Conservation (phyloP, 768 basidiomycete genomes). For the Termitomyces sp. region DNA sequence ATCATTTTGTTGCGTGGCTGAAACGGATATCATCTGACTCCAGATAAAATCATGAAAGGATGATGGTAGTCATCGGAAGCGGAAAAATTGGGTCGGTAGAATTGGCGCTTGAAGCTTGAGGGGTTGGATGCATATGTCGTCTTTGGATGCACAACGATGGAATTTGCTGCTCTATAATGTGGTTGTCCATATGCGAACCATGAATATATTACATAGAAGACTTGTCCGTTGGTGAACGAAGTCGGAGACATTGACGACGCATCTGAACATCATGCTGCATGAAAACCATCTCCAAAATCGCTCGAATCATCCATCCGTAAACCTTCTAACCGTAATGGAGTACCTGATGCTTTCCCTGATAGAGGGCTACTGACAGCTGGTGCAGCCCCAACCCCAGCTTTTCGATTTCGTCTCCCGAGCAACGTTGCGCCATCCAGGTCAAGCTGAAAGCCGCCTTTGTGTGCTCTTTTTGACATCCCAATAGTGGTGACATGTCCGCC, state of each 20-base stretch:
- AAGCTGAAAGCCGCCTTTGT: conserved; percentile 61
- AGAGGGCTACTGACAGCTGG: conserved; percentile 28
- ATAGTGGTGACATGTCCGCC: background rate
- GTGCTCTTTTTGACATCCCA: conserved; percentile 8
- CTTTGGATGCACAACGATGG: background rate
- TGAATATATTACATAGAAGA: background rate
- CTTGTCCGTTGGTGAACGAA: background rate
- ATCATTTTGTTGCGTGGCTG: background rate
- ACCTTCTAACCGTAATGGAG: conserved; percentile 19
- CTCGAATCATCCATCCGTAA: conserved; percentile 15
- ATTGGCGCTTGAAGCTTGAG: background rate
- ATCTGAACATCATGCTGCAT: background rate
- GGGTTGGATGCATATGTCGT: background rate
- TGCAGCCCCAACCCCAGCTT: conserved; percentile 16
- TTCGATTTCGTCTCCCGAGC: conserved; percentile 63
- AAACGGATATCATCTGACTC: background rate
- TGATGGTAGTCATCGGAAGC: background rate
- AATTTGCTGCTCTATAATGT: background rate
- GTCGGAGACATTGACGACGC: background rate
- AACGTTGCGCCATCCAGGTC: conserved; percentile 85
- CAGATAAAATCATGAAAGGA: background rate
- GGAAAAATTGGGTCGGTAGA: no score
- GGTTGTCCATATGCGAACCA: background rate
- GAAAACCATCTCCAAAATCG: conserved; percentile 20
- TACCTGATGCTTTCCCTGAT: conserved; percentile 22